Percentiles rank a stretch among this genome's conserved stretches.
These are phyloP conservation scores for Trichophyton simii DNA, from an alignment of 2,329 filamentous ascomycete genomes.

Conservation along the genomic window DNA sequence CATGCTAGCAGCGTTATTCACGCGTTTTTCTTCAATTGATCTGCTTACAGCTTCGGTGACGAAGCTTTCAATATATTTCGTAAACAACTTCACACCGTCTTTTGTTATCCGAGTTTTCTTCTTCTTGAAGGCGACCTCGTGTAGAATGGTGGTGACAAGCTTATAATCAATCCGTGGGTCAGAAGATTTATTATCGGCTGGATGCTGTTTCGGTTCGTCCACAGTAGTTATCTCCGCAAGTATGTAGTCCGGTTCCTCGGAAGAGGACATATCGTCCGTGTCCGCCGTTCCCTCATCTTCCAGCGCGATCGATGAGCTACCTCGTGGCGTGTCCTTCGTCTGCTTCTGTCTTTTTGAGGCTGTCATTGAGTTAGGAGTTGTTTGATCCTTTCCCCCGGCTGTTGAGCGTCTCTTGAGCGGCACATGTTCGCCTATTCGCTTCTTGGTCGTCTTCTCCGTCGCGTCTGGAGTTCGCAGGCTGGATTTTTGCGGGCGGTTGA, in stretches of 20 bases:
- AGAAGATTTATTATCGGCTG: constrained; percentile 17
- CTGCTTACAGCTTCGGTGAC: constrained; percentile 77
- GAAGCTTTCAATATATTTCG: constrained; percentile 83
- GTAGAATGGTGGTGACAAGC: constrained; percentile 62
- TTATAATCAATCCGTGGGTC: constrained; percentile 50
- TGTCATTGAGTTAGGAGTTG: neutral
- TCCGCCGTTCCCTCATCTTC: neutral
- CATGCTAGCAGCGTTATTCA: constrained; percentile 23
- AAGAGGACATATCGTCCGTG: constrained; percentile 18
- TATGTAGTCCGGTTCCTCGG: constrained; percentile 31
- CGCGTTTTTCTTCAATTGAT: constrained; percentile 55
- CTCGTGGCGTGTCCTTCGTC: neutral
- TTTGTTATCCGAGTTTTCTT: constrained; percentile 60
- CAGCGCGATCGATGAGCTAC: neutral
- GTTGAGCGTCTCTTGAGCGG: neutral
- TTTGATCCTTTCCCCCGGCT: neutral
- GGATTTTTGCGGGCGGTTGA: neutral
- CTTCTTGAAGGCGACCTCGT: constrained; percentile 66
- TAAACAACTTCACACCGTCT: constrained; percentile 63
- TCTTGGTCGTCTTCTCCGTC: neutral
- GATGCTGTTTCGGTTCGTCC: constrained; percentile 10
- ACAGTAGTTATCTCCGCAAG: constrained; percentile 31
- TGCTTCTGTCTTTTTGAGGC: neutral
- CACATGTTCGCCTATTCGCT: neutral
- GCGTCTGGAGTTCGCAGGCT: neutral